Evolutionary conservation across 148 eudicot genomes (phyloP).

Genomic region (Nepenthes gracilis): DNA sequence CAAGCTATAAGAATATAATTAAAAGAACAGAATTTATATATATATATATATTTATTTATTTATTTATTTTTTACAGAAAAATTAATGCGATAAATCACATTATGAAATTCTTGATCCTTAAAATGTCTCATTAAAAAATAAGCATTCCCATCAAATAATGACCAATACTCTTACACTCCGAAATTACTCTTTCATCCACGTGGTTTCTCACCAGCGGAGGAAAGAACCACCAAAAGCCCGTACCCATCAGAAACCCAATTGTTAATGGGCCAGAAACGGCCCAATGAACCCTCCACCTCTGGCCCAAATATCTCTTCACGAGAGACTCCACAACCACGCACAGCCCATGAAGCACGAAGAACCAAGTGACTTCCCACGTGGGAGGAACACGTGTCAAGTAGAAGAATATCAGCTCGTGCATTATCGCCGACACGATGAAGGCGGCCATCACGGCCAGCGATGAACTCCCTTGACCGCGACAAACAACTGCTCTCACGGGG

Average conservation of each 20-base stretch:
- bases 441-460: slow-evolving; percentile 9
- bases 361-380: slow-evolving; percentile 55
- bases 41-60: too few relatives aligned
- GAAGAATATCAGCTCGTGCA: slow-evolving; percentile 71
- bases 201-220: slow-evolving; percentile 39
- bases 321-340: slow-evolving; percentile 38
- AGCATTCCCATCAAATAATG: too few relatives aligned
- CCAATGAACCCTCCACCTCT: slow-evolving; percentile 28
- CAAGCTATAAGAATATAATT: too few relatives aligned
- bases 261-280: slow-evolving; percentile 40
- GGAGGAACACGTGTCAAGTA: slow-evolving; percentile 30
- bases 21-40: too few relatives aligned
- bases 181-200: slow-evolving; percentile 32
- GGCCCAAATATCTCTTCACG: slow-evolving; percentile 21
- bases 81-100: too few relatives aligned
- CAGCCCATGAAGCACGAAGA: slow-evolving; percentile 56
- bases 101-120: too few relatives aligned
- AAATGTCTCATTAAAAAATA: too few relatives aligned
- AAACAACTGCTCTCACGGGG: slow-evolving; percentile 18
- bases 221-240: slow-evolving; percentile 54
- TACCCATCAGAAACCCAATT: slow-evolving; percentile 44
- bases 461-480: slow-evolving; percentile 9
- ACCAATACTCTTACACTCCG: slow-evolving; percentile 13
- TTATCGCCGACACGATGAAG: slow-evolving; percentile 44
- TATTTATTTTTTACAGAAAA: too few relatives aligned